These are phyloP conservation scores for Talaromyces pinophilus DNA, from an alignment of 2,329 filamentous ascomycete genomes.

Conservation along the genomic window DNA sequence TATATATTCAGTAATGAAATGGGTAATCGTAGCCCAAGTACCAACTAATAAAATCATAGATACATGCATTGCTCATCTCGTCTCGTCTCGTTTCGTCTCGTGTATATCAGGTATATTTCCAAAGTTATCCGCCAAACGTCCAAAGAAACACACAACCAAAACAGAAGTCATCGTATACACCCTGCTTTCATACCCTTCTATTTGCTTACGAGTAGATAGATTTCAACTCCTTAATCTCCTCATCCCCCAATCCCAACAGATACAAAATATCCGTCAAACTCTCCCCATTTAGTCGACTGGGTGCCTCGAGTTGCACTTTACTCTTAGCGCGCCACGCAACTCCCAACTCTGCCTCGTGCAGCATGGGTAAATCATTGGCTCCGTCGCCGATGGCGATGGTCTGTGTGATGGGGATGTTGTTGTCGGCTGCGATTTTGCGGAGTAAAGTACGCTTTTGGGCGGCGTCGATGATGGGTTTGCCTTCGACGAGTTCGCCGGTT, in stretches of 20 bases:
- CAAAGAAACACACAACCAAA: background rate
- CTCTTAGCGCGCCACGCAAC: constrained; percentile 66
- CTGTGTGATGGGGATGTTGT: constrained; percentile 56
- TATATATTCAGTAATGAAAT: constrained; percentile 1
- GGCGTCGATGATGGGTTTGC: constrained; percentile 60
- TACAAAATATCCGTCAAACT: constrained; percentile 61
- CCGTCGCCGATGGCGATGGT: constrained; percentile 64
- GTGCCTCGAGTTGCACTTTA: constrained; percentile 63
- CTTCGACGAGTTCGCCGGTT: constrained; percentile 58
- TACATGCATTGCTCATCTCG: background rate
- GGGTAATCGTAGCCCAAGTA: constrained; percentile 9
- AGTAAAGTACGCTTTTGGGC: constrained; percentile 60
- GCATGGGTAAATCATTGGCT: constrained; percentile 67
- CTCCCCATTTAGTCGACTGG: constrained; percentile 59
- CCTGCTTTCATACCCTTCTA: background rate
- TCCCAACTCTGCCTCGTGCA: constrained; percentile 61
- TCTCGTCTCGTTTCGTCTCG: background rate
- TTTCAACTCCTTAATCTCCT: constrained; percentile 51
- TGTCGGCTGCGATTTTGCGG: constrained; percentile 55
- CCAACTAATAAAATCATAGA: background rate
- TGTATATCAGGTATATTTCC: background rate
- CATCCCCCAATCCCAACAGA: constrained; percentile 56
- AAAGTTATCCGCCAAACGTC: background rate
- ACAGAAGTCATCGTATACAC: background rate
- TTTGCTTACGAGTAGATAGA: background rate